Conservation (phyloP, 208 protist genomes). For the Endotrypanum monterogeii region DNA sequence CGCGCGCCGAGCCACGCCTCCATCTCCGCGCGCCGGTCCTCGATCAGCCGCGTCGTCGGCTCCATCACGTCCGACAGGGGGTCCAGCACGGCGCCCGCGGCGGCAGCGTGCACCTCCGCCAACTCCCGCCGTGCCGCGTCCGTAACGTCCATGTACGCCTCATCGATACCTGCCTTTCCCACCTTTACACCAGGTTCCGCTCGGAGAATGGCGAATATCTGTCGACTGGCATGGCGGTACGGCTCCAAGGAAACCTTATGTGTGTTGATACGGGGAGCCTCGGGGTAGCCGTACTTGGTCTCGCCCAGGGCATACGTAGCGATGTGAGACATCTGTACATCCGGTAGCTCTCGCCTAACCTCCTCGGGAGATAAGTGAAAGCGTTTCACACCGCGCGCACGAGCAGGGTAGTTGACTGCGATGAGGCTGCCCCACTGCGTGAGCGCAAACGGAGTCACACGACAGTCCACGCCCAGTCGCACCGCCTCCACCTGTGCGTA, state of each 20-base stretch:
- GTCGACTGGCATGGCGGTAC: slow-evolving; percentile 76
- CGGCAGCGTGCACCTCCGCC: slow-evolving; percentile 28
- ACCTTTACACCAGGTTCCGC: slow-evolving; percentile 27
- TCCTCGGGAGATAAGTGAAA: slow-evolving; percentile 51
- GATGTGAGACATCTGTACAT: slow-evolving; percentile 44
- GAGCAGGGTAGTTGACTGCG: slow-evolving; percentile 91
- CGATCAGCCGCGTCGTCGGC: slow-evolving; percentile 55
- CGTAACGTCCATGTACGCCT: slow-evolving; percentile 89
- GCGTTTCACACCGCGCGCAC: slow-evolving; percentile 66
- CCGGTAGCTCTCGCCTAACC: slow-evolving; percentile 46
- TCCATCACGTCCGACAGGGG: slow-evolving; percentile 57
- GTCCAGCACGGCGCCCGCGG: slow-evolving; percentile 18
- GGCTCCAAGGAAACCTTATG: slow-evolving; percentile 87
- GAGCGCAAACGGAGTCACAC: slow-evolving; percentile 65
- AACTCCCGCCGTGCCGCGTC: slow-evolving; percentile 57
- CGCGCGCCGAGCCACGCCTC: slow-evolving; percentile 44
- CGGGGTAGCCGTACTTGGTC: slow-evolving; percentile 54
- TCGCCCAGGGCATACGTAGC: slow-evolving; percentile 75
- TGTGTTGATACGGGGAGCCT: slow-evolving; percentile 28
- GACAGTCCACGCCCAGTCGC: slow-evolving; percentile 77
- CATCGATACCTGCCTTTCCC: slow-evolving; percentile 80
- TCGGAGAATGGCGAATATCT: slow-evolving; percentile 54
- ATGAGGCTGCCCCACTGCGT: slow-evolving; percentile 87
- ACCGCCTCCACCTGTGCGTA: slow-evolving; percentile 91
- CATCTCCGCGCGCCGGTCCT: slow-evolving; percentile 53